Base-by-base conservation (phyloP, 1,284 basidiomycete genomes). In the Xerocomus cyaneibrunnescens region DNA sequence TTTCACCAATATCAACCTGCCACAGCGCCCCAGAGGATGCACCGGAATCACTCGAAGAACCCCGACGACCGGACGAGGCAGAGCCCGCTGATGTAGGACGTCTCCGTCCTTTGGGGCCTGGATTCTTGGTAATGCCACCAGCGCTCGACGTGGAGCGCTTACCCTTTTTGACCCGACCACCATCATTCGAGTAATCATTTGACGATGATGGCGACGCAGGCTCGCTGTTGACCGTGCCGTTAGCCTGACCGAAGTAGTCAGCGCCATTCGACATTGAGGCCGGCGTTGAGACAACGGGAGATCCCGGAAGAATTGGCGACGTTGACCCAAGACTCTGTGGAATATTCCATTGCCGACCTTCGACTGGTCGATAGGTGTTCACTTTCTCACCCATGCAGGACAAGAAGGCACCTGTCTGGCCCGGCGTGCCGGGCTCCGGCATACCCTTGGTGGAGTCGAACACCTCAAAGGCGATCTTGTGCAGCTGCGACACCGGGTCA, bases 381-480 rank as follows among this genome's bases (percentile, higher is more conserved):
- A 92, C 89, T 68, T 90, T 89, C 72, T 92, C 91, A 57, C 87
- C 89, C 82, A 91, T 87, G 73, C 89, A 91, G 2, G 88, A 88
- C 56, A 92, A 69, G 78, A 92, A 92, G 5, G 88, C 84, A 36
- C 90, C 89, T 17, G 85, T 87, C 34, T 76, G 65, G 22, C 89
- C 89, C 2, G 87, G 85, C 1, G 84, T 84, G 19, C 86, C 86
- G 5, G 80, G 80, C 52, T 89, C 86, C 4, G 87, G 83, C 62
- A 81, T 74, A 40, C 76, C 78, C 66, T 86, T 88, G 60, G 73
- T 76, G 19, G 79, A 75, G 61, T 89, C 86, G 64, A 85, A 94
- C 9, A 94, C 85, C 72, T 95, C 93, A 59, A 95, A 92, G 0
- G 92, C 93, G 56, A 95, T 86, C 75, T 94, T 98, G 76, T 97